Evolutionary conservation across 352 stramenopile genomes (phyloP).

Genomic region (Pseudoperonospora humuli): DNA sequence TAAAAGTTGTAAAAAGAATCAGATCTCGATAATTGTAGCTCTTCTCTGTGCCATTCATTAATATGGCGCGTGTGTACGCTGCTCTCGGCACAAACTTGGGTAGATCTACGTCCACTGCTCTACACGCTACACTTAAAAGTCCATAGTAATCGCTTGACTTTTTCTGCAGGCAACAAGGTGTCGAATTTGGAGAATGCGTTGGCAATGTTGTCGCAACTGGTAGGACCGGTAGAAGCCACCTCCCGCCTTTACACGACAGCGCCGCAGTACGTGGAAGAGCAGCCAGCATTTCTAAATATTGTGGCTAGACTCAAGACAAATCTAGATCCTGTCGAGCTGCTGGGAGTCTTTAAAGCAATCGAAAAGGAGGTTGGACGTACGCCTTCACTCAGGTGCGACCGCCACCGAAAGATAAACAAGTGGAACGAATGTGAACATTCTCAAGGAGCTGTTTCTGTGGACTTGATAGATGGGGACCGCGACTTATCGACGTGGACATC

Average conservation of each 20-base stretch:
- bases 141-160: background rate
- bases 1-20: too few species aligned
- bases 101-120: slow-evolving; percentile 5
- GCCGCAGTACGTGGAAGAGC: slow-evolving; percentile 93
- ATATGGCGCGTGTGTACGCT: slow-evolving; percentile 37
- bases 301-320: slow-evolving; percentile 83
- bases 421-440: too few species aligned
- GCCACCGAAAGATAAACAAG: background rate
- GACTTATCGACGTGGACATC: slow-evolving; percentile 94
- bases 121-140: background rate
- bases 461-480: slow-evolving; percentile 80
- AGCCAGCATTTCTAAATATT: slow-evolving; percentile 93
- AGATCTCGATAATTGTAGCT: slow-evolving; percentile 6
- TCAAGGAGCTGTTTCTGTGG: slow-evolving; percentile 3
- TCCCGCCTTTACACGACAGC: slow-evolving; percentile 90
- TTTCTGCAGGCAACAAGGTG: slow-evolving; percentile 50
- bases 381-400: slow-evolving; percentile 39
- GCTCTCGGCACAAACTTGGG: slow-evolving; percentile 74
- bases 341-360: slow-evolving; percentile 84
- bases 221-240: slow-evolving; percentile 56
- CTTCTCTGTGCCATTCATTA: background rate
- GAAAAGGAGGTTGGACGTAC: slow-evolving; percentile 85
- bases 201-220: slow-evolving; percentile 32
- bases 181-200: slow-evolving; percentile 58
- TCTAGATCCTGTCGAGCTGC: slow-evolving; percentile 64